A percentile compares a stretch with the other conserved stretches of the same genome.
These are phyloP conservation scores for Pyrenophora graminea DNA, from an alignment of 2,329 filamentous ascomycete species.

Conservation along the genomic window DNA sequence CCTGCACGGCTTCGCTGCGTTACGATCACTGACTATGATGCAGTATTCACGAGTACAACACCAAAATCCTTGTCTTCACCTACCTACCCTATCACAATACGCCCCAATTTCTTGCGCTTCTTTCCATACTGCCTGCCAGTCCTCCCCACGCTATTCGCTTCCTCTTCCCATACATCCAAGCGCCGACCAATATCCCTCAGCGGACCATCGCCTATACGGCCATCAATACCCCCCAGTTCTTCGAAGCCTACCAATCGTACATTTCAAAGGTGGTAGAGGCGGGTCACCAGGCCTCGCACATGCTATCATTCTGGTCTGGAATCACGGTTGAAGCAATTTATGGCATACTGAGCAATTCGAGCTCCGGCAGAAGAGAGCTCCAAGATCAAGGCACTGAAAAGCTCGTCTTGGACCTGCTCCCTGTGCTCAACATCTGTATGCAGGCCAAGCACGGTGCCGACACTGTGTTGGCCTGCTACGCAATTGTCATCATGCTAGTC, in stretches of 20 bases:
- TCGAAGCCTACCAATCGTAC: constrained; percentile 76
- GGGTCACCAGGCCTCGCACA: constrained; percentile 73
- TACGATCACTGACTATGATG: not conserved
- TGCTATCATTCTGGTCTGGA: constrained; percentile 90
- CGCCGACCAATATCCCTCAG: constrained; percentile 74
- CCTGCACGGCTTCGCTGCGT: not conserved
- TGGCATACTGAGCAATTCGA: constrained; percentile 75
- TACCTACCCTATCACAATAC: constrained; percentile 93
- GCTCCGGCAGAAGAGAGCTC: constrained; percentile 74
- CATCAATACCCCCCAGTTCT: constrained; percentile 75
- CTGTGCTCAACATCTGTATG: constrained; percentile 75
- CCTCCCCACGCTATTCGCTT: constrained; percentile 80
- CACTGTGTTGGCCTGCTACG: constrained; percentile 84
- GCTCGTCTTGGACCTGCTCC: constrained; percentile 69
- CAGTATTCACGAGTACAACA: constrained; percentile 88
- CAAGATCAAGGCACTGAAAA: constrained; percentile 82
- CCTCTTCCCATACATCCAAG: constrained; percentile 81
- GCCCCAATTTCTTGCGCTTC: constrained; percentile 79
- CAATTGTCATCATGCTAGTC: constrained; percentile 84
- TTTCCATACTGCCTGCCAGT: constrained; percentile 81
- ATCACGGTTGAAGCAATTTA: constrained; percentile 84
- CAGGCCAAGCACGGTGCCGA: constrained; percentile 75
- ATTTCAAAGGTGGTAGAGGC: constrained; percentile 73
- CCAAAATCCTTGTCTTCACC: constrained; percentile 73
- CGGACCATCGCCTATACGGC: constrained; percentile 83